Conservation (phyloP, 1,284 basidiomycete genomes). For the Ganoderma multipileum region DNA sequence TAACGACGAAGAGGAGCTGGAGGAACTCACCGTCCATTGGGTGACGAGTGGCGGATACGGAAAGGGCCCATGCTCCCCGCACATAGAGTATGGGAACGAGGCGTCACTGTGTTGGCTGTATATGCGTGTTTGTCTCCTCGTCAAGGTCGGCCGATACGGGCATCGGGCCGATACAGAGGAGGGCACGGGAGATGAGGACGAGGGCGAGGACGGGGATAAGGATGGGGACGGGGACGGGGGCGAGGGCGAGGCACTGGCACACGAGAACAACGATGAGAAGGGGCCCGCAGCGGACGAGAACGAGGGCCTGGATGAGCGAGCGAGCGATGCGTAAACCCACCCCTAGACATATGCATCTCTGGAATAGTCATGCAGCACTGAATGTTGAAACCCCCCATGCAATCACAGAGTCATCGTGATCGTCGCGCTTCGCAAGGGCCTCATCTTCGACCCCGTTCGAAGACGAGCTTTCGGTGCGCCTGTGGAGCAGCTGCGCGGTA, state of each 20-base stretch:
- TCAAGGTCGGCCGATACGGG: not conserved
- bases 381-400: no score
- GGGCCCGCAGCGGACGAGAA: no score
- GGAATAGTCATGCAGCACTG: no score
- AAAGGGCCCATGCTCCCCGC: not conserved
- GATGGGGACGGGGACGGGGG: not conserved
- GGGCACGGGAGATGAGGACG: not conserved
- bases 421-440: no score
- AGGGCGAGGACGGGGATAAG: not conserved
- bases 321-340: not conserved
- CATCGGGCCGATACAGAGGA: not conserved
- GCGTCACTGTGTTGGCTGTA: not conserved
- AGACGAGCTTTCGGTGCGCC: no score
- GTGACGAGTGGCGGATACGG: not conserved
- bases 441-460: no score
- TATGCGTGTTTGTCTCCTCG: not conserved
- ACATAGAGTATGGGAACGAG: not conserved
- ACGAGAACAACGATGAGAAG: not conserved
- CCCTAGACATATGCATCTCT: no score
- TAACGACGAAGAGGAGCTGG: not conserved
- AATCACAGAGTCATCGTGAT: no score
- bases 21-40: constrained; percentile 3
- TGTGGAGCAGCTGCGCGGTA: no score
- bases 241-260: no score
- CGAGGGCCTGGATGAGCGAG: not conserved